Evolutionary conservation across 148 eudicot genomes (phyloP).

Genomic region (Diospyros lotus): DNA sequence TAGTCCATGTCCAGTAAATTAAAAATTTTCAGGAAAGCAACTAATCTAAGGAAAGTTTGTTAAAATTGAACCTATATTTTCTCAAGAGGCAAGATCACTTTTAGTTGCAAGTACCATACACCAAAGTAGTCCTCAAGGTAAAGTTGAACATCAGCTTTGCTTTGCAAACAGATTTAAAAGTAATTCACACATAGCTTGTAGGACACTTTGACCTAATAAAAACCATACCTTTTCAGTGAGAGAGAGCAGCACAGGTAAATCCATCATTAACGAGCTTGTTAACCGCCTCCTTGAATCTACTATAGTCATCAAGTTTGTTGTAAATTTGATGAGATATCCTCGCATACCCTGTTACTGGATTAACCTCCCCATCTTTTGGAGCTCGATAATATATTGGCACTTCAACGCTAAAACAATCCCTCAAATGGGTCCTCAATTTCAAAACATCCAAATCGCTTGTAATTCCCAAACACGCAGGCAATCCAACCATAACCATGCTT

Average conservation of each 20-base stretch:
- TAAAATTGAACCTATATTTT: neutral
- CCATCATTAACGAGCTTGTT: constrained; percentile 57
- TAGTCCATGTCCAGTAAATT: too few species aligned
- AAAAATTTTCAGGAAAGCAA: neutral
- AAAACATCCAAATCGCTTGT: constrained; percentile 50
- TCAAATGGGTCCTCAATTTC: constrained; percentile 65
- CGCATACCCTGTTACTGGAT: constrained; percentile 74
- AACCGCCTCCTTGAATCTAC: constrained; percentile 77
- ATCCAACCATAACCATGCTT: constrained; percentile 82
- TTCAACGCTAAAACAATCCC: constrained; percentile 67
- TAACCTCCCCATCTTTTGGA: constrained; percentile 54
- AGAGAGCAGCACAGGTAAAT: constrained; percentile 52
- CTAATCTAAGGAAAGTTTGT: neutral
- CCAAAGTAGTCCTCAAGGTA: neutral
- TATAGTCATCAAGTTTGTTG: constrained; percentile 60
- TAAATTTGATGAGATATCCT: constrained; percentile 94
- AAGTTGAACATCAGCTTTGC: neutral
- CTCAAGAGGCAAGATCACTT: neutral
- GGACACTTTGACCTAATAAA: neutral
- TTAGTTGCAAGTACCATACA: neutral
- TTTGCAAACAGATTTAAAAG: neutral
- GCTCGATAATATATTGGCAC: constrained; percentile 76
- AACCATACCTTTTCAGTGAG: constrained; percentile 42
- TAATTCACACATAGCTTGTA: neutral
- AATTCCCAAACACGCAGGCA: constrained; percentile 68